A percentile compares a stretch with the other conserved stretches of the same genome.
These are phyloP conservation scores for Avena eriantha DNA, from an alignment of 176 grass and related monocot genomes.

Conservation along the genomic window DNA sequence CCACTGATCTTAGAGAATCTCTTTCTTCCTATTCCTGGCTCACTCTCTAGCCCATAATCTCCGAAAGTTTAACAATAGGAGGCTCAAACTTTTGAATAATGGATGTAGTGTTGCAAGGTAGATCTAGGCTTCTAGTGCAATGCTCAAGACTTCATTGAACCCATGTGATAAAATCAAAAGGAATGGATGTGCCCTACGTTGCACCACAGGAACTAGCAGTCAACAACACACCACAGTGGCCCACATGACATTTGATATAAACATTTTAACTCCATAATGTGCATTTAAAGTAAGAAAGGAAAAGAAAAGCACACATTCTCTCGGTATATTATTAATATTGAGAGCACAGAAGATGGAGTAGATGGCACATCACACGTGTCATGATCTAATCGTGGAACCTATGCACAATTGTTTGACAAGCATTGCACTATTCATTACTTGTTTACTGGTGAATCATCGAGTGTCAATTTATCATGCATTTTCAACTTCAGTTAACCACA, in stretches of 20 bases:
- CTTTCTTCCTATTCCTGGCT: constrained; percentile 25
- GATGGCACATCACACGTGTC: constrained; percentile 1
- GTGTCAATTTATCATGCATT: not conserved
- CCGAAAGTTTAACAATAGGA: not conserved
- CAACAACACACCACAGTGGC: not conserved
- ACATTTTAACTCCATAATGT: not conserved
- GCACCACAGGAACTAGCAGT: not conserved
- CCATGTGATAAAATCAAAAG: not conserved
- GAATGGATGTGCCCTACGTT: not conserved
- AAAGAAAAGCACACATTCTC: not conserved
- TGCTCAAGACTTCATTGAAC: not conserved
- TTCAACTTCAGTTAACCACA: constrained; percentile 3
- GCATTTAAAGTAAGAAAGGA: not conserved
- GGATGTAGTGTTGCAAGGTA: not conserved
- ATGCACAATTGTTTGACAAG: not conserved
- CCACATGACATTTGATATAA: not conserved
- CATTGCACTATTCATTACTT: not conserved
- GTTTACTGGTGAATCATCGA: not conserved
- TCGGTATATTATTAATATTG: not conserved
- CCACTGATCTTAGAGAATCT: constrained; percentile 13
- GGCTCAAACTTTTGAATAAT: not conserved
- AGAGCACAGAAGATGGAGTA: not conserved
- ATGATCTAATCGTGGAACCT: constrained; percentile 3
- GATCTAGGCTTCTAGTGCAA: constrained; percentile 26
- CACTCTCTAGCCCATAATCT: not conserved